Evolutionary conservation across 2,329 filamentous ascomycete species (phyloP).

Genomic region (Colletotrichum liriopes): DNA sequence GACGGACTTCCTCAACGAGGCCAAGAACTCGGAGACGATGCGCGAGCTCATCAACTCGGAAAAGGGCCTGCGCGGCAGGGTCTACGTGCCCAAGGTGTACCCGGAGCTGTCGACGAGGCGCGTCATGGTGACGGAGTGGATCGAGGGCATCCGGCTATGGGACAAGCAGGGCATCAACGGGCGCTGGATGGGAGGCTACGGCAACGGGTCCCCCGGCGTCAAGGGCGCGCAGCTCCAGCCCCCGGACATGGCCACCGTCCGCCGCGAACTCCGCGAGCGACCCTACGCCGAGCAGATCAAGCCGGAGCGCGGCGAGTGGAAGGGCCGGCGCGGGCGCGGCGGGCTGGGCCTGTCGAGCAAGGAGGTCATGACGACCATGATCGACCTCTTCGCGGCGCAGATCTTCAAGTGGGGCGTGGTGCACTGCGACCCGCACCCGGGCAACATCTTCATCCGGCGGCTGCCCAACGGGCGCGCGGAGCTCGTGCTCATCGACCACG

Average conservation of each 20-base stretch:
- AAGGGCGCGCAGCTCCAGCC: slow-evolving; percentile 73
- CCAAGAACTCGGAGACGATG: slow-evolving; percentile 90
- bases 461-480: slow-evolving; percentile 86
- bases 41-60: slow-evolving; percentile 82
- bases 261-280: slow-evolving; percentile 64
- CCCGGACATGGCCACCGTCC: slow-evolving; percentile 64
- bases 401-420: slow-evolving; percentile 98
- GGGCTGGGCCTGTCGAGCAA: slow-evolving; percentile 87
- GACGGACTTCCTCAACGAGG: slow-evolving; percentile 95
- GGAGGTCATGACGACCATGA: slow-evolving; percentile 96
- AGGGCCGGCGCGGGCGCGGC: slow-evolving; percentile 78
- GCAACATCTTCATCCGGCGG: slow-evolving; percentile 96
- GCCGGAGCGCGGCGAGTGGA: slow-evolving; percentile 85
- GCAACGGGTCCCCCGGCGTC: slow-evolving; percentile 84
- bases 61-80: slow-evolving; percentile 80
- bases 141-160: slow-evolving; percentile 94
- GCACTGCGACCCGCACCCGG: slow-evolving; percentile 97
- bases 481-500: slow-evolving; percentile 96
- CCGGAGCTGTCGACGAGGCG: slow-evolving; percentile 85
- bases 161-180: slow-evolving; percentile 87
- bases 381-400: slow-evolving; percentile 96
- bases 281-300: slow-evolving; percentile 77
- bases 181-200: slow-evolving; percentile 84
- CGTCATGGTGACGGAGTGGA: slow-evolving; percentile 97
- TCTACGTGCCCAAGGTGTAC: slow-evolving; percentile 91